Percentiles rank a stretch among this genome's conserved stretches.
Evolutionary conservation across 176 grass and related monocot species (phyloP).

Genomic region (Lolium perenne): DNA sequence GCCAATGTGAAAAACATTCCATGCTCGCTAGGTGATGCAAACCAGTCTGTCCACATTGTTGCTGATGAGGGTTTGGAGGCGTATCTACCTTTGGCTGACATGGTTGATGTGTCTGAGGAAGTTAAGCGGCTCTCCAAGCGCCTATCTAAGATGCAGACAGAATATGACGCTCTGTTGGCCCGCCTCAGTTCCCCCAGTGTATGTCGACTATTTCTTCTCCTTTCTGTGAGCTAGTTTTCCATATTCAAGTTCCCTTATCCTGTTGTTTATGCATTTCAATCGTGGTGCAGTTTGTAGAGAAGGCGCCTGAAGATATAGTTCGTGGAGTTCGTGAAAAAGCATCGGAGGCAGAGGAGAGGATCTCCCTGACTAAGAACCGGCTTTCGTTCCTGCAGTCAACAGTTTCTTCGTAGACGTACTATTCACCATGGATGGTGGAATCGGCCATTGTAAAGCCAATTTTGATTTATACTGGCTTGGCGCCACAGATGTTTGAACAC

Average conservation of each 20-base stretch:
- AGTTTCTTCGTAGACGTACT: conserved; percentile 36
- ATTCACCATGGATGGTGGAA: conserved; percentile 6
- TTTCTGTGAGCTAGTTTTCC: not conserved
- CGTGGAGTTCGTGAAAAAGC: conserved; percentile 88
- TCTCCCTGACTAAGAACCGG: conserved; percentile 84
- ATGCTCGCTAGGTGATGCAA: conserved; percentile 64
- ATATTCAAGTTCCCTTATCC: not conserved
- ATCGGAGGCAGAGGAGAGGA: conserved; percentile 81
- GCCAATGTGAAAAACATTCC: conserved; percentile 7
- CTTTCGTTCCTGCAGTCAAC: conserved; percentile 80
- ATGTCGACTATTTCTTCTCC: conserved; percentile 28
- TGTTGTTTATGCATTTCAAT: conserved; percentile 6
- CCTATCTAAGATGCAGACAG: conserved; percentile 89
- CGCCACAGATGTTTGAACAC: not conserved
- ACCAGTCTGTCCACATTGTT: conserved; percentile 94
- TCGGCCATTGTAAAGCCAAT: conserved; percentile 8
- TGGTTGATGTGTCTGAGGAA: conserved; percentile 92
- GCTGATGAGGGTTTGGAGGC: conserved; percentile 83
- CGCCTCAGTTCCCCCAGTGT: conserved; percentile 80
- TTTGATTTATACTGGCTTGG: conserved; percentile 22
- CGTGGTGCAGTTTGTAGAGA: conserved; percentile 73
- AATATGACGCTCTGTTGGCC: conserved; percentile 81
- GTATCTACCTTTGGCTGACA: conserved; percentile 90
- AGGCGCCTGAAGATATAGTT: conserved; percentile 88
- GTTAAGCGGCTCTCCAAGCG: conserved; percentile 85